Evolutionary conservation across 768 basidiomycete genomes (phyloP).

Genomic region (Nevesoporus exiguus): DNA sequence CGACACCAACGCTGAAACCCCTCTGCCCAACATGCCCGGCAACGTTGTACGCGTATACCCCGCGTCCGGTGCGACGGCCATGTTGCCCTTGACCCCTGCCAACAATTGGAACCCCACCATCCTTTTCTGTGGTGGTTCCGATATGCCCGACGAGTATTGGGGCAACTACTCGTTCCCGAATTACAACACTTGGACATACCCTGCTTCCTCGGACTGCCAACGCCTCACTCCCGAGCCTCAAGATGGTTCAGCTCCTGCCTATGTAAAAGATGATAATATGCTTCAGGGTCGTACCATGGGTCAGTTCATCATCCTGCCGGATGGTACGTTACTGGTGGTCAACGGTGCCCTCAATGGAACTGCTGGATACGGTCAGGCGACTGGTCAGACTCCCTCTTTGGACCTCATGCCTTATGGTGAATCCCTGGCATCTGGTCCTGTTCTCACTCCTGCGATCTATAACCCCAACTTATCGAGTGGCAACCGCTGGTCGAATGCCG

Average conservation of each 20-base stretch:
- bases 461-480: conserved; percentile 72
- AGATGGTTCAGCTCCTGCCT: conserved; percentile 50
- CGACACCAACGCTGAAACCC: conserved; percentile 51
- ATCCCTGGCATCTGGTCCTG: conserved; percentile 77
- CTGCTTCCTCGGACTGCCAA: conserved; percentile 71
- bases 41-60: conserved; percentile 82
- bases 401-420: conserved; percentile 63
- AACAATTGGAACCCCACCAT: conserved; percentile 86
- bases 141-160: conserved; percentile 69
- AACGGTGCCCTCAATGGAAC: conserved; percentile 87
- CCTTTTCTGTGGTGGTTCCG: conserved; percentile 87
- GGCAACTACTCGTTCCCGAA: conserved; percentile 74
- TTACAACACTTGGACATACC: conserved; percentile 70
- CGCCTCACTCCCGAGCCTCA: conserved; percentile 82
- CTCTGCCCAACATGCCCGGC: conserved; percentile 69
- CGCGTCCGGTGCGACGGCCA: conserved; percentile 81
- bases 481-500: conserved; percentile 67
- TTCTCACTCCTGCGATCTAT: conserved; percentile 79
- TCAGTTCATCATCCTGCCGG: conserved; percentile 56
- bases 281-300: conserved; percentile 47
- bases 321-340: conserved; percentile 72
- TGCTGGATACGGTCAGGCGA: conserved; percentile 73
- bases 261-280: conserved; percentile 74
- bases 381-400: conserved; percentile 40
- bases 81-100: conserved; percentile 86